These are phyloP conservation scores for Penicillium sp. DNA, from an alignment of 2,329 filamentous ascomycete genomes.

Conservation along the genomic window DNA sequence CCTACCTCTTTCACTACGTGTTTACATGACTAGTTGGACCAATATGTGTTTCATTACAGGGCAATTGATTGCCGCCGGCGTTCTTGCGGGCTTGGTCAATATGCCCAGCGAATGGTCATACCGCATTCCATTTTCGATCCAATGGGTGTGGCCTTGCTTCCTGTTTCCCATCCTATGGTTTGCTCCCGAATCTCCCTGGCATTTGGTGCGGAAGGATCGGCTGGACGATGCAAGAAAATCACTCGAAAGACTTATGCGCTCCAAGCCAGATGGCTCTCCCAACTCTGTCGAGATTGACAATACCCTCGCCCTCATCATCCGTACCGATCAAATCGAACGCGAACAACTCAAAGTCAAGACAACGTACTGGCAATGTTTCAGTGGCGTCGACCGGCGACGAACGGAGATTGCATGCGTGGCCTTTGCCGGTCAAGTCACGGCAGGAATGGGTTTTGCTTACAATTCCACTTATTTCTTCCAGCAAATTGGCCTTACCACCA, in stretches of 20 bases:
- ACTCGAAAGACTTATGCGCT: conserved; percentile 1
- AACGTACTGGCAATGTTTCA: conserved; percentile 56
- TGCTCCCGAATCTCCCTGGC: conserved; percentile 10
- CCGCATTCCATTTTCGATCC: conserved; percentile 48
- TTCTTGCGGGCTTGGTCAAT: conserved; percentile 46
- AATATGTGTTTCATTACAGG: conserved; percentile 46
- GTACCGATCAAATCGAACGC: conserved; percentile 72
- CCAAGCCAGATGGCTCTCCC: background rate
- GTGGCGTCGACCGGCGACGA: conserved; percentile 33
- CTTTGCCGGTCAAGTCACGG: conserved; percentile 41
- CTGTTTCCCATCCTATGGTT: conserved; percentile 41
- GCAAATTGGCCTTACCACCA: conserved; percentile 26
- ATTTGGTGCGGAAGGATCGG: conserved; percentile 2
- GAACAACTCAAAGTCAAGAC: conserved; percentile 53
- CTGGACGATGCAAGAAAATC: conserved; percentile 5
- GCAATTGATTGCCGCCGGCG: conserved; percentile 50
- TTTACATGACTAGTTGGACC: conserved; percentile 44
- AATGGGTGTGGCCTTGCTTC: conserved; percentile 52
- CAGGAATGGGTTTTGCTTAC: conserved; percentile 42
- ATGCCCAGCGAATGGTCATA: conserved; percentile 48
- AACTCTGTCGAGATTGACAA: conserved; percentile 1
- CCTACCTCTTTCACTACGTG: conserved; percentile 41
- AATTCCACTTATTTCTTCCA: conserved; percentile 54
- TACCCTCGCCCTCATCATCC: conserved; percentile 79
- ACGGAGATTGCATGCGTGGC: conserved; percentile 40